Evolutionary conservation across 805 yeast genomes (phyloP), one percentile per base, ranked within the genome.

Genomic region (Soucietia sequanensis): DNA sequence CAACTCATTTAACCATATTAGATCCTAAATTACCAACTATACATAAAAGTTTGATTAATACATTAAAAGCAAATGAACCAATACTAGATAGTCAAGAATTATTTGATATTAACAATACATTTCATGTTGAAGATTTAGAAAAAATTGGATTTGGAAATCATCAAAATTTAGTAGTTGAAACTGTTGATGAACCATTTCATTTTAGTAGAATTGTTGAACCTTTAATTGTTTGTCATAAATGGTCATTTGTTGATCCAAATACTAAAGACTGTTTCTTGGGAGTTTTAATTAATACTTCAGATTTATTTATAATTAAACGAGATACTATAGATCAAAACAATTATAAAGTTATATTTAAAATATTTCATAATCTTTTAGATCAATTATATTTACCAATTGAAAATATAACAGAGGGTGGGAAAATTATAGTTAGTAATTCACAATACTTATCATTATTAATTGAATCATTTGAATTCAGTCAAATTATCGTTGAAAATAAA

Each of bases 11-110:
- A 21, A 54, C 63, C 2, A 38, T 65, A 6, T 42, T 68, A 5
- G 72, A 66, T 21, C 72, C 72, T 15, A 57, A 56, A 35, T 52
- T 62, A 4, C 72, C 72, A 2, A 42, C 51, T 13, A 46, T 58
- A 13, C 58, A 55, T 24, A 57, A 52, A 25, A 34, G 44, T 4
- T 33, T 44, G 4, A 43, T 48, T 11, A 48, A 41, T 15, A 8
- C 23, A 21, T 9, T 9, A 9, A 11, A 21, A 11, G 23, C 8
- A 21, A 28, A 44, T 4, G 46, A 39, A 9, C 37, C 37, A 6
- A 35, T 48, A 3, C 39, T 61, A 20, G 56, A 57, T 24, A 41
- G 58, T 3, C 48, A 50, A 25, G 46, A 55, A 2, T 30, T 65
- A 9, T 68, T 54, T 37, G 48, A 50, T 20, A 38, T 50, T 10